Conservation (phyloP, 768 basidiomycete species). For the Chalciporus piperatus region DNA sequence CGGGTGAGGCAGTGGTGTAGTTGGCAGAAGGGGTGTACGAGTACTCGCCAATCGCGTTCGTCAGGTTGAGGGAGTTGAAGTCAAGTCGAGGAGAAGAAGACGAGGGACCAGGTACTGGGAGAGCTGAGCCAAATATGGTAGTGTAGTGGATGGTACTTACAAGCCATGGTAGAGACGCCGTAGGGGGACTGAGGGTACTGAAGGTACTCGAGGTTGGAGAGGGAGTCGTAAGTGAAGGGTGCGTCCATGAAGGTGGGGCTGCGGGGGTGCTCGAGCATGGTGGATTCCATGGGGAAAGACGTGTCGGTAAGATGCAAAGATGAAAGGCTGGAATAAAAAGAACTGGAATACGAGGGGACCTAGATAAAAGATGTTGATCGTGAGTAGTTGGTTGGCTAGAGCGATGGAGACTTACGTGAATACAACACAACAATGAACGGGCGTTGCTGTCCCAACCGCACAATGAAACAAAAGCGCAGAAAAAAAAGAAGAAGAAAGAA, state of each 20-base stretch:
- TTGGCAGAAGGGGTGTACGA: conserved; percentile 52
- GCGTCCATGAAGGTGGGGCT: conserved; percentile 50
- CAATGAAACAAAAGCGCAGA: conserved; percentile 33
- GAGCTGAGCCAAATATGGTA: conserved; percentile 7
- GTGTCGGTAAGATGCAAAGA: conserved; percentile 34
- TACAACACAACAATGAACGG: conserved; percentile 26
- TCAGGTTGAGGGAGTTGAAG: conserved; percentile 60
- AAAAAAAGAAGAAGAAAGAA: conserved; percentile 20
- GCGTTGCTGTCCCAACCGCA: conserved; percentile 33
- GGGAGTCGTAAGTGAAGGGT: conserved; percentile 45
- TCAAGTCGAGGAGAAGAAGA: conserved; percentile 58
- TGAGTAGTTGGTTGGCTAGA: background rate
- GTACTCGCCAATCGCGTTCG: conserved; percentile 56
- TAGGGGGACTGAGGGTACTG: conserved; percentile 69
- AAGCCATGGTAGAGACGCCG: conserved; percentile 56
- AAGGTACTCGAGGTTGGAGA: conserved; percentile 54
- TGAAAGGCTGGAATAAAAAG: conserved; percentile 33
- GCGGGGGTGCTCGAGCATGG: conserved; percentile 50
- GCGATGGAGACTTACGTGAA: conserved; percentile 30
- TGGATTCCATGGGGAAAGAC: conserved; percentile 42
- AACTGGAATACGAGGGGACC: conserved; percentile 34
- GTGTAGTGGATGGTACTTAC: conserved; percentile 41
- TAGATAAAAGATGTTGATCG: conserved; percentile 11
- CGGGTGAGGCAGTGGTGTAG: conserved; percentile 50
- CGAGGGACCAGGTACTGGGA: conserved; percentile 49